Base-by-base conservation (phyloP, 805 yeast genomes). In the Candida incommunis region DNA sequence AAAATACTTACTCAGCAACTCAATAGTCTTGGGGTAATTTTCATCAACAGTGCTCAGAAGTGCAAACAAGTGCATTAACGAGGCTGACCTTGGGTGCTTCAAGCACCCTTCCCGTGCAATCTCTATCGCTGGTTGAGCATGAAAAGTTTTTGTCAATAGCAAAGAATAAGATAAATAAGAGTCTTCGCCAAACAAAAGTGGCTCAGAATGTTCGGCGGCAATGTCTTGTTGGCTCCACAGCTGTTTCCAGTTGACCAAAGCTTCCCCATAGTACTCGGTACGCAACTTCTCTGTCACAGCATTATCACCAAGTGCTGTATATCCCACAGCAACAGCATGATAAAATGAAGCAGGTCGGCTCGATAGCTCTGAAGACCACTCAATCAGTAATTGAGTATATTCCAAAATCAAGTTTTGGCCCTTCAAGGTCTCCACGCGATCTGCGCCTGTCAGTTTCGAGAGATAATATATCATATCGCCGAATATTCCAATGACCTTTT, bases 1-100 rank as follows among this genome's bases (percentile, higher is more conserved):
- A 31, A 31, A 31, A 11, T 11, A 11, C 4, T 11, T 5, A n/a
- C 37, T 11, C 7, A 31, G 9, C 7, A 11, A 18, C 20, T 31
- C 18, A 18, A 31, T 31, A 31, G 37, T 18, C 18, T 31, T n/a
- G 9, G 9, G 5, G 37, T 31, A 31, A 31, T 9, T 5, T 4
- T n/a, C 7, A 5, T 31, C 18, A 16, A 11, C n/a, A 9, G 37
- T 31, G 18, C 9, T 31, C 18, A 31, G 9, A 7, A 83, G 67
- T 0, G 76, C 74, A 34, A 81, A 63, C 50, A 82, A 61, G 56
- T 82, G 83, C 78, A 87, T 76, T 9, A 78, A 71, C 53, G 70
- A 70, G 54, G 77, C 68, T 40, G 75, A 70, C 37, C 72, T 71
- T 1, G 81, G 78, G 45, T 67, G 69, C 18, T 29, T 23, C 3